Evolutionary conservation across 1,284 basidiomycete genomes (phyloP).

Genomic region (Moniliophthora roreri): DNA sequence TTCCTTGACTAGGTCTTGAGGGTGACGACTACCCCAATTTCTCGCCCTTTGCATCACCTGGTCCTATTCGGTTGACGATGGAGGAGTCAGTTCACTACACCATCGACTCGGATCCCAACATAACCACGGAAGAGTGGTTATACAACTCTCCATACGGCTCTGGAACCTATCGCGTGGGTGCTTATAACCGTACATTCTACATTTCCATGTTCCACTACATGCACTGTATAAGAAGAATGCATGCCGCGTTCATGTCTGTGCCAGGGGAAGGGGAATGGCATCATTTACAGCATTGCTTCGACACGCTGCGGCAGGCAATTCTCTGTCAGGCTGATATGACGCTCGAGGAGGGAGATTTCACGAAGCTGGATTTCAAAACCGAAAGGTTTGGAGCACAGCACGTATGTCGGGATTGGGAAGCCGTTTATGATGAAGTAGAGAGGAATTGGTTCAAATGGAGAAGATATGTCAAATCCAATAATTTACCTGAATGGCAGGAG

Average conservation of each 20-base stretch:
- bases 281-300: constrained; percentile 45
- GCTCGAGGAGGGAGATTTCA: constrained; percentile 45
- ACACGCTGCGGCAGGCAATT: constrained; percentile 40
- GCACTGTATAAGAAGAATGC: constrained; percentile 1
- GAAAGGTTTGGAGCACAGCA: constrained; percentile 39
- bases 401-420: constrained; percentile 47
- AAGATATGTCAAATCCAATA: not conserved
- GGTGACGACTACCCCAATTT: not conserved
- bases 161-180: not conserved
- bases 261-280: not conserved
- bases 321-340: constrained; percentile 43
- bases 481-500: not conserved
- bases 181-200: not conserved
- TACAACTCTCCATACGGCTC: constrained; percentile 4
- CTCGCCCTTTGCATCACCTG: not conserved
- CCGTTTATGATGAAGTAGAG: constrained; percentile 34
- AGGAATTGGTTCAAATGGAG: constrained; percentile 33
- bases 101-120: not conserved
- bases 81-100: constrained; percentile 2
- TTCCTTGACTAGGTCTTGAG: not conserved
- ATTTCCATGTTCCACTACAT: not conserved
- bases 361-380: constrained; percentile 34
- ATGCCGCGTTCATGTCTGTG: not conserved
- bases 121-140: not conserved
- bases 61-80: not conserved